These are phyloP conservation scores for Neophaeococcomyces mojaviensis DNA, from an alignment of 2,329 filamentous ascomycete genomes.

Conservation along the genomic window DNA sequence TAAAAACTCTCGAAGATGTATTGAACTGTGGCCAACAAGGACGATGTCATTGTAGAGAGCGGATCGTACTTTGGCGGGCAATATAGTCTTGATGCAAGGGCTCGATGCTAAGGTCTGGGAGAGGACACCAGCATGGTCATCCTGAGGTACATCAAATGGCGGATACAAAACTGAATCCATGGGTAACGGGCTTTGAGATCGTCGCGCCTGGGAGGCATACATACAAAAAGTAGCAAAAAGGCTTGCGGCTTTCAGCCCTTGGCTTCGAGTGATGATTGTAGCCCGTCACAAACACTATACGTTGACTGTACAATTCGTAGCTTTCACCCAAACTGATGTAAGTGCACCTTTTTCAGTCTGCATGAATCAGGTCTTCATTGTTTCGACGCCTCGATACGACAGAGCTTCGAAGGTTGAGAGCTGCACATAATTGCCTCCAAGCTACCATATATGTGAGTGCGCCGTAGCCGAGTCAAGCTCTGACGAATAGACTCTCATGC, in stretches of 20 bases:
- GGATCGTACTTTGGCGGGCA: slow-evolving; percentile 71
- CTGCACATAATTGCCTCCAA: too few species aligned
- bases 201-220: neutral
- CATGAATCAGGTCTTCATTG: too few species aligned
- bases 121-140: slow-evolving; percentile 54
- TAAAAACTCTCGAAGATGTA: slow-evolving; percentile 70
- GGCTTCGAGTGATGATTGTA: too few species aligned
- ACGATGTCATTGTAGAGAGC: slow-evolving; percentile 69
- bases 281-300: too few species aligned
- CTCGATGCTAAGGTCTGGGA: slow-evolving; percentile 72
- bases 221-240: neutral
- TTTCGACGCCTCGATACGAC: too few species aligned
- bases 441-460: too few species aligned
- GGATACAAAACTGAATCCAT: neutral
- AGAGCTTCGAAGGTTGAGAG: too few species aligned
- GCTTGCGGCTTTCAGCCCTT: too few species aligned
- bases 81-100: slow-evolving; percentile 65
- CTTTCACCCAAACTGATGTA: too few species aligned
- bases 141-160: neutral
- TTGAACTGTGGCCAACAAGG: slow-evolving; percentile 72
- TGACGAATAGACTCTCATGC: neutral
- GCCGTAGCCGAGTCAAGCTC: too few species aligned
- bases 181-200: neutral
- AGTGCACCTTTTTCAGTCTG: too few species aligned
- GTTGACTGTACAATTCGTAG: too few species aligned